phyloP scores from a whole-genome alignment of 2,329 filamentous ascomycete species.

The Cryphonectria nitschkei region DNA sequence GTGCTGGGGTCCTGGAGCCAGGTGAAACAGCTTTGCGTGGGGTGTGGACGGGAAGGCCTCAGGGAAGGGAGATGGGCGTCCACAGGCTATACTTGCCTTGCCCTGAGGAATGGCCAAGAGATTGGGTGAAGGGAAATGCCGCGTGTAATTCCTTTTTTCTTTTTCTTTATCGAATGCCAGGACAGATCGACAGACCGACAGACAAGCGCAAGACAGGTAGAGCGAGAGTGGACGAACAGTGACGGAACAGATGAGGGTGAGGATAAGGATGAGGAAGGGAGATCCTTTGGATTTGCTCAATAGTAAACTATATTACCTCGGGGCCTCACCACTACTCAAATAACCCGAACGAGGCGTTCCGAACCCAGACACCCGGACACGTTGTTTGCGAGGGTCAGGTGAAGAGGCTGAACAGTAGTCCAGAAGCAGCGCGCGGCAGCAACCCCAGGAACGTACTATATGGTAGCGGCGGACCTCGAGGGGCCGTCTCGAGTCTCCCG shows the following conservation, averaged over 20 bases:
- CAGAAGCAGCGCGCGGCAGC: neutral
- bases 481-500: neutral
- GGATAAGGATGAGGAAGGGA: neutral
- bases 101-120: neutral
- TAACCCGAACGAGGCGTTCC: neutral
- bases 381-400: neutral
- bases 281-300: neutral
- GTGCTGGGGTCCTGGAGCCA: neutral
- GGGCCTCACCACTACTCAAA: neutral
- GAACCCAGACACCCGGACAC: neutral
- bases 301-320: neutral
- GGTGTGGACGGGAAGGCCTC: neutral
- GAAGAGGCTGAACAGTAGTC: neutral
- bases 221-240: neutral
- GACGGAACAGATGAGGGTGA: neutral
- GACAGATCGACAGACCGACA: too few relatives aligned
- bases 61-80: neutral
- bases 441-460: neutral
- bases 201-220: too few relatives aligned
- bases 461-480: neutral
- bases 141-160: too few relatives aligned
- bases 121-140: neutral
- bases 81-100: neutral
- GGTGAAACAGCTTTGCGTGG: conserved; percentile 11
- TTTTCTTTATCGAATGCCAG: too few relatives aligned